Base-by-base conservation (phyloP, 2,329 filamentous ascomycete genomes). In the Claviceps quebecensis region DNA sequence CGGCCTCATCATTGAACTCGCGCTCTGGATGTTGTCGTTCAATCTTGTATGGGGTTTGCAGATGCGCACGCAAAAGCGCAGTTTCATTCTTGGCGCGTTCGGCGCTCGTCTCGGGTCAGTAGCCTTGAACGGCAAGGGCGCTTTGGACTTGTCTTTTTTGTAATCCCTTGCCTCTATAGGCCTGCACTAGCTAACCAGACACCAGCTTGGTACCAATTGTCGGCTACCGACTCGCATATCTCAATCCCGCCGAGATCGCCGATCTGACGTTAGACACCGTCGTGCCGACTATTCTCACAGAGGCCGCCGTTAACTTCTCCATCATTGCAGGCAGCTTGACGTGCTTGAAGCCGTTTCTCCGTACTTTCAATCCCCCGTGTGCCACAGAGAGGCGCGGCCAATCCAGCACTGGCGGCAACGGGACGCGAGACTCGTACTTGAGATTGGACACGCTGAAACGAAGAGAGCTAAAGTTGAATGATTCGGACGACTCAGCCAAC, bases 1-100 rank as follows among this genome's bases (percentile, higher is more conserved):
- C 11, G 54, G 54, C 5, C 37, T 55, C 4, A 9, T 37, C 9
- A 38, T 55, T 11, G 52, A 54, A 40, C 17, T 52, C 13, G 49
- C 38, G 16, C 44, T 54, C 5, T 55, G 54, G 54, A 29, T 29
- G 14, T 29, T 53, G 5, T 49, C 52, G 3, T 34, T 50, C 34
- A 49, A 52, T 23, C 49, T 55, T 17, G 45, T 55, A 23, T 52
- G 49, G 49, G 39, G 49, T 1, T n/a, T 55, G 34, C 44, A 54
- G 16, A 52, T 55, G 48, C 49, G 44, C 13, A 41, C 7, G 14
- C 34, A 43, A 14, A 45, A 47, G 14, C 52, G 52, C 23, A 22
- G 43, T 13, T 48, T 54, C 19, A 50, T 55, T 14, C n/a, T 54
- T 5, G 43, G 38, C 40, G 52, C 47, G 5, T 55, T 55, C 29